These are phyloP conservation scores for Syzygium jambos DNA, from an alignment of 345 rosid species.

Conservation along the genomic window DNA sequence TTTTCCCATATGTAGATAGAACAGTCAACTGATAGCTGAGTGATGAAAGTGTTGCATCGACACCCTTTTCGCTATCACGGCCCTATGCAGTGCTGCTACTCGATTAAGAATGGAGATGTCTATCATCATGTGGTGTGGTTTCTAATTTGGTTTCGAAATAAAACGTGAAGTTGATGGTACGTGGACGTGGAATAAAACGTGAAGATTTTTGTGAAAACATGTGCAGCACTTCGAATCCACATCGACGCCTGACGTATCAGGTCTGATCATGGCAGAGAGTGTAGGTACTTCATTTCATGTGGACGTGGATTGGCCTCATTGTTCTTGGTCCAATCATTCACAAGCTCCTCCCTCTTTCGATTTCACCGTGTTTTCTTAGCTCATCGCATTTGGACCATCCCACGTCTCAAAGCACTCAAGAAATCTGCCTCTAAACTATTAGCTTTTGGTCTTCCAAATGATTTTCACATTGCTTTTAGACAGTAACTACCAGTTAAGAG, in stretches of 20 bases:
- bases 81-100: background rate
- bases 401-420: background rate
- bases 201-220: no score
- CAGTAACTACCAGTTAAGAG: background rate
- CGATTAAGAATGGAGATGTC: background rate
- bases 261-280: background rate
- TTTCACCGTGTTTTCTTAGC: background rate
- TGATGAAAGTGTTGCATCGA: background rate
- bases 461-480: background rate
- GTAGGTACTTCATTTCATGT: background rate
- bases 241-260: background rate
- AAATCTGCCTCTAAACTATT: background rate
- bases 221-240: background rate
- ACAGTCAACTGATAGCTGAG: background rate
- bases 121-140: rapidly evolving
- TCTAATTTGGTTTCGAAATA: background rate
- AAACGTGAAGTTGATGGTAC: no score
- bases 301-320: background rate
- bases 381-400: background rate
- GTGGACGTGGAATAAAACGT: no score
- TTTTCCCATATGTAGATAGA: no score
- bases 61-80: background rate
- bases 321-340: background rate
- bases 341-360: background rate
- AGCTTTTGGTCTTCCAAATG: background rate